These are phyloP conservation scores for Delonix regia DNA, from an alignment of 306 rosid genomes.

Conservation along the genomic window DNA sequence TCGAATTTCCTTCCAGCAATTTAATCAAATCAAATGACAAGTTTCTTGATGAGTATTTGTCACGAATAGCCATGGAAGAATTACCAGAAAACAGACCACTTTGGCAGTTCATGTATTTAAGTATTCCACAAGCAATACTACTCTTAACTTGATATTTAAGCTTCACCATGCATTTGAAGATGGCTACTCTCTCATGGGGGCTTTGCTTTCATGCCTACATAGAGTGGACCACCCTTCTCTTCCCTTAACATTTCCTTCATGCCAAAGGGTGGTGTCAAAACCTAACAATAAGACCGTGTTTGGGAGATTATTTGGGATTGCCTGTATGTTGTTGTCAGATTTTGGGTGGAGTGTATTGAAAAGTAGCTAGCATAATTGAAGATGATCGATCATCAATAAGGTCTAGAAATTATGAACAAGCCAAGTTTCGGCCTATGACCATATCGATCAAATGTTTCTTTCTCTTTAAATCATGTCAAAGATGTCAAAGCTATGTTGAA, in stretches of 20 bases:
- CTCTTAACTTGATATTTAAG: slow-evolving; percentile 37
- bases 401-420: slow-evolving; percentile 36
- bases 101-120: slow-evolving; percentile 49
- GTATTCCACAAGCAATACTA: slow-evolving; percentile 48
- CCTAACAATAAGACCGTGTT: neutral
- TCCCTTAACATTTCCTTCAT: slow-evolving; percentile 51
- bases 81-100: slow-evolving; percentile 39
- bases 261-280: neutral
- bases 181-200: slow-evolving; percentile 53
- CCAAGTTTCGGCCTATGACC: slow-evolving; percentile 32
- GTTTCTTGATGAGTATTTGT: slow-evolving; percentile 39
- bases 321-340: slow-evolving; percentile 16
- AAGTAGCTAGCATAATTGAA: slow-evolving; percentile 4
- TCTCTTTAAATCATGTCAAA: slow-evolving; percentile 45
- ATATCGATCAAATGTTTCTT: slow-evolving; percentile 29
- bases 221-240: slow-evolving; percentile 45
- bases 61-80: slow-evolving; percentile 11
- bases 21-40: slow-evolving; percentile 26
- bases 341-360: slow-evolving; percentile 33
- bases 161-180: slow-evolving; percentile 60
- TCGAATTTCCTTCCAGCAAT: slow-evolving; percentile 25
- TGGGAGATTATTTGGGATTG: neutral
- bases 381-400: slow-evolving; percentile 52
- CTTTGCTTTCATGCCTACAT: slow-evolving; percentile 43
- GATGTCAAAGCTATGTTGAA: slow-evolving; percentile 43